These are phyloP conservation scores for Paramarasmius palmivorus DNA, from an alignment of 1,284 basidiomycete genomes.

Conservation along the genomic window DNA sequence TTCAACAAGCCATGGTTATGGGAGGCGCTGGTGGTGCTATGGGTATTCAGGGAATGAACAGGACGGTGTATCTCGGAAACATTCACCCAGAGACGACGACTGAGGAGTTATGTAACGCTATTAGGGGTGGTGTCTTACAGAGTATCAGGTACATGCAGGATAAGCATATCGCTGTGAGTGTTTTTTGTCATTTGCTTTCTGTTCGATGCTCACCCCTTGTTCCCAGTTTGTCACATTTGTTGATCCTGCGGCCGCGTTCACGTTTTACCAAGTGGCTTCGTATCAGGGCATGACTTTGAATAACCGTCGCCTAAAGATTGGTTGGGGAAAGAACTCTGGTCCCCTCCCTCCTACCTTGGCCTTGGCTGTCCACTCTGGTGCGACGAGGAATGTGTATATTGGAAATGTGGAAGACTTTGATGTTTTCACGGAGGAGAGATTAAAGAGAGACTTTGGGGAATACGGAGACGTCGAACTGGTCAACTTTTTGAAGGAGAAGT, in stretches of 20 bases:
- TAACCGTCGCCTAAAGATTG: constrained; percentile 89
- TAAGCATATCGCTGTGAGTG: constrained; percentile 87
- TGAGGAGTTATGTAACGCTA: constrained; percentile 92
- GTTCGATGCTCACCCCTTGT: constrained; percentile 11
- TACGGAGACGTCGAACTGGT: constrained; percentile 94
- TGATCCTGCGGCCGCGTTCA: constrained; percentile 85
- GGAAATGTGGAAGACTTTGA: constrained; percentile 94
- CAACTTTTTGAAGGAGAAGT: constrained; percentile 95
- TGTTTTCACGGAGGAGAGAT: constrained; percentile 79
- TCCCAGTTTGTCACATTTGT: constrained; percentile 87
- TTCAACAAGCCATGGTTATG: constrained; percentile 15
- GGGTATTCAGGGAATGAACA: constrained; percentile 62
- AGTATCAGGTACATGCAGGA: constrained; percentile 91
- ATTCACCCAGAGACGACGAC: constrained; percentile 91
- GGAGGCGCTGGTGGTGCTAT: constrained; percentile 26
- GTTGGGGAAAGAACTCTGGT: constrained; percentile 93
- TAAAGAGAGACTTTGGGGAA: constrained; percentile 88
- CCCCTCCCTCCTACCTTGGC: constrained; percentile 82
- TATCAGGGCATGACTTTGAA: constrained; percentile 87
- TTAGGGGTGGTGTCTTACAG: constrained; percentile 89
- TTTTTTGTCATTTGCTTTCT: constrained; percentile 10
- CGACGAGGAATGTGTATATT: constrained; percentile 93
- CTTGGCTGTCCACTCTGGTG: constrained; percentile 85
- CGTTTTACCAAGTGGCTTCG: constrained; percentile 88
- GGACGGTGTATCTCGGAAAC: constrained; percentile 92